Conservation (phyloP, 345 rosid species). For the Melaleuca alternifolia region DNA sequence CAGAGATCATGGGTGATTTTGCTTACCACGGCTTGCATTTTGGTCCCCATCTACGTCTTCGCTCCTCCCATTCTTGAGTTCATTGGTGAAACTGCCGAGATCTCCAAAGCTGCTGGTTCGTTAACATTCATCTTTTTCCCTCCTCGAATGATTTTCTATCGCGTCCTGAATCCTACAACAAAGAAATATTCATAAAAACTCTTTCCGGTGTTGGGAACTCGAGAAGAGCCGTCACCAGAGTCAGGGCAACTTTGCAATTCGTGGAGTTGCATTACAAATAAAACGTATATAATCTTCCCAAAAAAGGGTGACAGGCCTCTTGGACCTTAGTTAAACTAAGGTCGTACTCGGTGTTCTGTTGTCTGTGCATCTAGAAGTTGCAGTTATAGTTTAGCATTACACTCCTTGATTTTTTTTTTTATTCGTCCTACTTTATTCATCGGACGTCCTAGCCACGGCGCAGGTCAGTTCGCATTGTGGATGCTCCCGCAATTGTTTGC, state of each 20-base stretch:
- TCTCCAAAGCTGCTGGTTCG: slow-evolving; percentile 71
- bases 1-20: slow-evolving; percentile 92
- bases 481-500: slow-evolving; percentile 84
- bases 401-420: neutral
- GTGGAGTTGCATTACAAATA: neutral
- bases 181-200: neutral
- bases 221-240: neutral
- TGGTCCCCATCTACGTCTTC: slow-evolving; percentile 68
- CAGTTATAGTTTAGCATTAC: neutral
- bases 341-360: neutral
- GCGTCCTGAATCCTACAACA: neutral
- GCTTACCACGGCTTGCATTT: slow-evolving; percentile 40
- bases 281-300: neutral
- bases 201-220: neutral
- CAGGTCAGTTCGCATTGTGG: slow-evolving; percentile 71
- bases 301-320: neutral
- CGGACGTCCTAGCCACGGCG: neutral
- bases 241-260: neutral
- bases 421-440: neutral
- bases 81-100: slow-evolving; percentile 59
- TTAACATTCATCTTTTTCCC: neutral
- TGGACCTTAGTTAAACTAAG: neutral
- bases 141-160: neutral
- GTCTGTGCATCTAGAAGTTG: neutral
- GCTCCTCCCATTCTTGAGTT: slow-evolving; percentile 64